Conservation (phyloP, 2,329 filamentous ascomycete genomes). For the Diaporthe vexans region DNA sequence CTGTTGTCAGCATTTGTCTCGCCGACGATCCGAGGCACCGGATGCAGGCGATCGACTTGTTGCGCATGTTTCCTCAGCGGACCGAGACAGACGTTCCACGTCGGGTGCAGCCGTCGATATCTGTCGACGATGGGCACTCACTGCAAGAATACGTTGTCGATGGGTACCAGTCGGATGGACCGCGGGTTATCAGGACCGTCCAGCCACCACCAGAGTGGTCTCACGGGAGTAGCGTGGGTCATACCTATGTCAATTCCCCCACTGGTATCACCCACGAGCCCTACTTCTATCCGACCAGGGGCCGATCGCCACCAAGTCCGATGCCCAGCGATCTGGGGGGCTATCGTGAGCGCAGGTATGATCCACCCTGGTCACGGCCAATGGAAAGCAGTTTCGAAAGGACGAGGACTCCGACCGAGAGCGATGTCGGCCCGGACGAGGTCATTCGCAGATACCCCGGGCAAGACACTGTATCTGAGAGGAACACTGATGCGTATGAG, state of each 20-base stretch:
- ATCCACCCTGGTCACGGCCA: conserved; percentile 45
- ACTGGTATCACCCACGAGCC: conserved; percentile 56
- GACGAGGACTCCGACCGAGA: conserved; percentile 54
- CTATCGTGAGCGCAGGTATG: conserved; percentile 50
- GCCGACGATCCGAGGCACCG: conserved; percentile 80
- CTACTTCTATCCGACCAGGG: conserved; percentile 62
- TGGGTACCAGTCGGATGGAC: conserved; percentile 51
- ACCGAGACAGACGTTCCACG: conserved; percentile 47
- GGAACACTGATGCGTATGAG: neutral
- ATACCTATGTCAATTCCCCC: conserved; percentile 54
- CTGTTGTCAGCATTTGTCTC: conserved; percentile 82
- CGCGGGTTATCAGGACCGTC: conserved; percentile 56
- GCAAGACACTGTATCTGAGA: neutral
- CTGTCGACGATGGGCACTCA: conserved; percentile 57
- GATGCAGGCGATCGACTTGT: conserved; percentile 78
- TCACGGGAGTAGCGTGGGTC: conserved; percentile 51
- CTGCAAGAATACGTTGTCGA: conserved; percentile 57
- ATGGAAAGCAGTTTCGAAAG: conserved; percentile 28
- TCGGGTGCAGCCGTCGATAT: conserved; percentile 52
- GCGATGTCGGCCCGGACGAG: conserved; percentile 54
- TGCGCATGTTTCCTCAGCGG: conserved; percentile 74
- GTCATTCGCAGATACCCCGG: neutral
- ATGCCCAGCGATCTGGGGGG: conserved; percentile 60
- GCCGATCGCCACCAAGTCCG: conserved; percentile 68
- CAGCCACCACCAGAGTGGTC: conserved; percentile 61